A percentile compares a stretch with the other conserved stretches of the same genome.
phyloP scores from a whole-genome alignment of 1,284 basidiomycete genomes.

The Ceratobasidium sp. region DNA sequence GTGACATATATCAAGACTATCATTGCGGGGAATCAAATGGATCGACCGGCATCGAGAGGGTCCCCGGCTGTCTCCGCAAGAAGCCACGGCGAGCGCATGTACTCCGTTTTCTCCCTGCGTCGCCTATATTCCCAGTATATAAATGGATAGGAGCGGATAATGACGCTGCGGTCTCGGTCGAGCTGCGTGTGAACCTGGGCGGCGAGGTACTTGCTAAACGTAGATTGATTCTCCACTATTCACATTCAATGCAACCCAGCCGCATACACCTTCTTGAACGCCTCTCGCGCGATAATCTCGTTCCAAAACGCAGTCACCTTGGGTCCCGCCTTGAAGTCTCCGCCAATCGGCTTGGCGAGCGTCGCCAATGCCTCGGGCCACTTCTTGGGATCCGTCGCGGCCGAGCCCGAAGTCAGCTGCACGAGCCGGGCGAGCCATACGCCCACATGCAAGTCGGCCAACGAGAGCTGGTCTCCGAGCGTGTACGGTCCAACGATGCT shows the following conservation, averaged over 20 bases:
- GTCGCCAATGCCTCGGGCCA: slow-evolving; percentile 44
- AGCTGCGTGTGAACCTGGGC: neutral
- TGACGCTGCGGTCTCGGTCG: slow-evolving; percentile 1
- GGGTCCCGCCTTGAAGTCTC: slow-evolving; percentile 44
- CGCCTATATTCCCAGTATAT: neutral
- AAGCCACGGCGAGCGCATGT: too few species aligned
- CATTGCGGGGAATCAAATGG: slow-evolving; percentile 29
- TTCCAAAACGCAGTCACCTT: slow-evolving; percentile 51
- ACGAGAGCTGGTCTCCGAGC: slow-evolving; percentile 69
- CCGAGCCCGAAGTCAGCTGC: slow-evolving; percentile 60
- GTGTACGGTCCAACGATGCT: slow-evolving; percentile 36
- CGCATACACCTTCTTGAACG: slow-evolving; percentile 49
- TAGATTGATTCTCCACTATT: neutral
- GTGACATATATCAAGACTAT: neutral
- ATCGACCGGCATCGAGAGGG: neutral
- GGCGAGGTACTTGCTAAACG: neutral
- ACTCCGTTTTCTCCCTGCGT: neutral
- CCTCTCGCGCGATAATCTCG: slow-evolving; percentile 50
- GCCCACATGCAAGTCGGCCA: slow-evolving; percentile 81
- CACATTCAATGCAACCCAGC: slow-evolving; percentile 18
- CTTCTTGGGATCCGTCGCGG: slow-evolving; percentile 46
- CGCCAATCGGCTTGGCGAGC: neutral
- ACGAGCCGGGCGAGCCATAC: slow-evolving; percentile 77
- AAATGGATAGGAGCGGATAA: neutral
- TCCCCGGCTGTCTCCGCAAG: neutral